phyloP scores from a whole-genome alignment of 2,329 filamentous ascomycete species.

The Diaporthe vexans region DNA sequence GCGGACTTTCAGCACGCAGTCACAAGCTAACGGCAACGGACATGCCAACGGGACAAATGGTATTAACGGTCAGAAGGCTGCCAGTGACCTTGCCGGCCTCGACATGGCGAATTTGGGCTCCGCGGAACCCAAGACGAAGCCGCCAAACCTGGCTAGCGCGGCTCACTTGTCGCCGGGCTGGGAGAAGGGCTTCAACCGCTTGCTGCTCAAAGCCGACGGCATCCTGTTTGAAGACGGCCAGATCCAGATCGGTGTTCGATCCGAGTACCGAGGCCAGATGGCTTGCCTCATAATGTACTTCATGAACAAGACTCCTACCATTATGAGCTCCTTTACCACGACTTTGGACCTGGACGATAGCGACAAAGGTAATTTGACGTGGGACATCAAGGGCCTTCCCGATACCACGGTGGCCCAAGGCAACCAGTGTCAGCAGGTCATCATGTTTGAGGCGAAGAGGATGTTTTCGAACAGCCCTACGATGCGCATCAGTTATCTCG shows the following conservation, averaged over 20 bases:
- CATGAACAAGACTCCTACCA: conserved; percentile 89
- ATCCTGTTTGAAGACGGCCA: conserved; percentile 96
- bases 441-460: conserved; percentile 90
- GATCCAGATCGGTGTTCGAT: conserved; percentile 90
- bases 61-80: conserved; percentile 64
- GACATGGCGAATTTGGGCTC: conserved; percentile 77
- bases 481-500: conserved; percentile 93
- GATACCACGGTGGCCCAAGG: conserved; percentile 83
- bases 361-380: conserved; percentile 77
- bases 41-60: conserved; percentile 62
- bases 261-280: conserved; percentile 95
- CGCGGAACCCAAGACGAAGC: conserved; percentile 71
- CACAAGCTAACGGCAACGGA: conserved; percentile 63
- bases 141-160: conserved; percentile 90
- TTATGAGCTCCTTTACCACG: conserved; percentile 93
- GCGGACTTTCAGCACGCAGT: conserved; percentile 81
- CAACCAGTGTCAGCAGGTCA: conserved; percentile 89
- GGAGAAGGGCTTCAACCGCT: conserved; percentile 88
- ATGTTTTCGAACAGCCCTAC: conserved; percentile 90
- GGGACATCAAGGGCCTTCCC: conserved; percentile 89
- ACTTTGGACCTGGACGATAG: conserved; percentile 85
- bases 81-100: conserved; percentile 82
- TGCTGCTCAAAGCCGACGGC: conserved; percentile 85
- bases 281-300: conserved; percentile 97
- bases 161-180: conserved; percentile 95